Conservation (phyloP, 495 filamentous ascomycete genomes). For the Podospora pseudoanserina region DNA sequence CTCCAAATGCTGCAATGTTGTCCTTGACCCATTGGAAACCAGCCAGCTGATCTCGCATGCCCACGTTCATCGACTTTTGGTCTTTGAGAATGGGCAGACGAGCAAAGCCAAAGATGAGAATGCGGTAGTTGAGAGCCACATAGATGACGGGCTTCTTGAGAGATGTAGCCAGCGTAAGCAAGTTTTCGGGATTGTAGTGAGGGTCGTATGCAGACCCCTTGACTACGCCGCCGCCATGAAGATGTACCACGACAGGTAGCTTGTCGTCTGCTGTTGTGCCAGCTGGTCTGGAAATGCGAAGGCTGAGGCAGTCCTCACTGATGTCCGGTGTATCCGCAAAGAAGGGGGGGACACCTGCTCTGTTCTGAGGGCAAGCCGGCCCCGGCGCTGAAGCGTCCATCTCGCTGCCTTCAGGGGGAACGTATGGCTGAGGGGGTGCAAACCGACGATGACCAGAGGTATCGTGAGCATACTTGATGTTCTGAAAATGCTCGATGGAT, state of each 20-base stretch:
- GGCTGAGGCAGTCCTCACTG: slow-evolving; percentile 42
- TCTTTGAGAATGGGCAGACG: slow-evolving; percentile 19
- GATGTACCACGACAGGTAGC: slow-evolving; percentile 42
- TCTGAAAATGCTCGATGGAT: slow-evolving; percentile 39
- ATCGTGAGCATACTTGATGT: slow-evolving; percentile 42
- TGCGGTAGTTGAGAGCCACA: slow-evolving; percentile 30
- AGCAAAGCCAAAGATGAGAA: slow-evolving; percentile 31
- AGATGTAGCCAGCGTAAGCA: slow-evolving; percentile 36
- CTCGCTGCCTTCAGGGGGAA: slow-evolving; percentile 23
- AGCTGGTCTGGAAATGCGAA: slow-evolving; percentile 39
- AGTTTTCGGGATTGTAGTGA: slow-evolving; percentile 33
- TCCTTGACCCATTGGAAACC: slow-evolving; percentile 38
- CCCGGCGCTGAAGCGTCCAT: slow-evolving; percentile 37
- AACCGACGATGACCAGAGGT: slow-evolving; percentile 38
- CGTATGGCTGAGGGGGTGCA: slow-evolving; percentile 33
- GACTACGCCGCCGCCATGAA: slow-evolving; percentile 40
- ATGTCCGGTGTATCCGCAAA: slow-evolving; percentile 33
- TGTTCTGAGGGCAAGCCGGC: slow-evolving; percentile 39
- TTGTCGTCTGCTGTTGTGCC: slow-evolving; percentile 27
- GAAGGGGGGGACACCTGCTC: slow-evolving; percentile 36
- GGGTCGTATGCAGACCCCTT: slow-evolving; percentile 38
- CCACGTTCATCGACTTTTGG: slow-evolving; percentile 29
- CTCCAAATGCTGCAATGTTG: slow-evolving; percentile 34
- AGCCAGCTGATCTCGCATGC: slow-evolving; percentile 29
- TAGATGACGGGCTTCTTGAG: slow-evolving; percentile 37